Conservation (phyloP, 2,329 filamentous ascomycete genomes). For the Microdochium nivale region DNA sequence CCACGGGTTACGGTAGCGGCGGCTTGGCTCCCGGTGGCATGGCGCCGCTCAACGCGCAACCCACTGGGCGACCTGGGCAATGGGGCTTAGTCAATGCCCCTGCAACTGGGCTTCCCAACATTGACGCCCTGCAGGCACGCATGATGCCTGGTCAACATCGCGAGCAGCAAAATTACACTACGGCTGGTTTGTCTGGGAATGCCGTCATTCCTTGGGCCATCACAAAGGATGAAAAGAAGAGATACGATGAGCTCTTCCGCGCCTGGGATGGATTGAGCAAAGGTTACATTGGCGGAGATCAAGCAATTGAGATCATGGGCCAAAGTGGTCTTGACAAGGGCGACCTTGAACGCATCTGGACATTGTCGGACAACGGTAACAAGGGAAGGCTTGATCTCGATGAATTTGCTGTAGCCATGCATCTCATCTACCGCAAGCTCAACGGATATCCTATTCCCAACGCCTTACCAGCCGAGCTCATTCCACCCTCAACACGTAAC, state of each 20-base stretch:
- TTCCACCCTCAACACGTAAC: conserved; percentile 90
- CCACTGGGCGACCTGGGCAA: conserved; percentile 85
- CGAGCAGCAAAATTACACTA: conserved; percentile 74
- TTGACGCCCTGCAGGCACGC: conserved; percentile 81
- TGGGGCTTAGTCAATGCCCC: conserved; percentile 98
- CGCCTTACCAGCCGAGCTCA: conserved; percentile 79
- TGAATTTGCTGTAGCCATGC: conserved; percentile 97
- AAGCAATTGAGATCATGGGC: conserved; percentile 93
- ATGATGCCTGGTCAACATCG: conserved; percentile 97
- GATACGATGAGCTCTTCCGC: conserved; percentile 90
- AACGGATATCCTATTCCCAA: conserved; percentile 92
- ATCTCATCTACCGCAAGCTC: conserved; percentile 93
- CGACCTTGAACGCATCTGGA: conserved; percentile 91
- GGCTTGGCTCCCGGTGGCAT: conserved; percentile 38
- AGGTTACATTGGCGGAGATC: conserved; percentile 83
- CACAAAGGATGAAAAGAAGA: conserved; percentile 95
- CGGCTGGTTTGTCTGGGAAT: conserved; percentile 81
- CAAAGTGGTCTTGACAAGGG: conserved; percentile 89
- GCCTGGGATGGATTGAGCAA: conserved; percentile 95
- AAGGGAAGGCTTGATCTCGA: conserved; percentile 91
- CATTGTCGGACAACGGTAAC: conserved; percentile 85
- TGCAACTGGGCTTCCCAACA: conserved; percentile 80
- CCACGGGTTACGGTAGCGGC: conserved; percentile 55
- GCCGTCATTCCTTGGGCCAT: conserved; percentile 97
- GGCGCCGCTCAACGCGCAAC: conserved; percentile 76